These are phyloP conservation scores for Venturia asperata DNA, from an alignment of 2,329 filamentous ascomycete genomes.

Conservation along the genomic window DNA sequence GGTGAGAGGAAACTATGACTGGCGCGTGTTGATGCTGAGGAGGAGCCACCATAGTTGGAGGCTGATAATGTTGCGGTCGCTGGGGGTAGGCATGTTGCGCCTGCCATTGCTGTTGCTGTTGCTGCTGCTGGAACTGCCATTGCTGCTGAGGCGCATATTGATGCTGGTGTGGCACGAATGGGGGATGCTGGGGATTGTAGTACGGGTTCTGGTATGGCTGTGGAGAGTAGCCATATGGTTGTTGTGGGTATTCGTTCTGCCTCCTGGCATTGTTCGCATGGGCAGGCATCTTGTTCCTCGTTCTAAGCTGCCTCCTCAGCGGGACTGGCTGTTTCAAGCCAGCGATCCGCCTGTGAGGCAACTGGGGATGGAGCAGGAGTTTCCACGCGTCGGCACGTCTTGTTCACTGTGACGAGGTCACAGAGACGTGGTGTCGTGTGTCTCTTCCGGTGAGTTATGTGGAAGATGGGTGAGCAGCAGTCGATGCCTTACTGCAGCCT, in stretches of 20 bases:
- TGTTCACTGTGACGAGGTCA: not conserved
- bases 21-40: slow-evolving; percentile 30
- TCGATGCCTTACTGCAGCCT: slow-evolving; percentile 6
- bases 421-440: not conserved
- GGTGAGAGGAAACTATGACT: slow-evolving; percentile 41
- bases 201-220: slow-evolving; percentile 24
- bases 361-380: slow-evolving; percentile 10
- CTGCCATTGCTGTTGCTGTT: slow-evolving; percentile 36
- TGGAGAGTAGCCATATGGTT: slow-evolving; percentile 10
- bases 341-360: slow-evolving; percentile 19
- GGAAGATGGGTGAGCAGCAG: not conserved
- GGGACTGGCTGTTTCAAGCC: slow-evolving; percentile 1
- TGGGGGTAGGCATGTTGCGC: slow-evolving; percentile 26
- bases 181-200: slow-evolving; percentile 30
- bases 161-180: slow-evolving; percentile 30
- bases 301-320: slow-evolving; percentile 12
- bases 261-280: slow-evolving; percentile 12
- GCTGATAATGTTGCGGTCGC: slow-evolving; percentile 23
- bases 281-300: slow-evolving; percentile 11
- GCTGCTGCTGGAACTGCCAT: slow-evolving; percentile 28
- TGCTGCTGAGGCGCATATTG: slow-evolving; percentile 32
- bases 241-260: slow-evolving; percentile 17
- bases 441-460: not conserved
- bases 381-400: not conserved
- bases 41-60: slow-evolving; percentile 24